phyloP scores from a whole-genome alignment of 2,329 filamentous ascomycete species.

The Paracoccidioides brasiliensis region DNA sequence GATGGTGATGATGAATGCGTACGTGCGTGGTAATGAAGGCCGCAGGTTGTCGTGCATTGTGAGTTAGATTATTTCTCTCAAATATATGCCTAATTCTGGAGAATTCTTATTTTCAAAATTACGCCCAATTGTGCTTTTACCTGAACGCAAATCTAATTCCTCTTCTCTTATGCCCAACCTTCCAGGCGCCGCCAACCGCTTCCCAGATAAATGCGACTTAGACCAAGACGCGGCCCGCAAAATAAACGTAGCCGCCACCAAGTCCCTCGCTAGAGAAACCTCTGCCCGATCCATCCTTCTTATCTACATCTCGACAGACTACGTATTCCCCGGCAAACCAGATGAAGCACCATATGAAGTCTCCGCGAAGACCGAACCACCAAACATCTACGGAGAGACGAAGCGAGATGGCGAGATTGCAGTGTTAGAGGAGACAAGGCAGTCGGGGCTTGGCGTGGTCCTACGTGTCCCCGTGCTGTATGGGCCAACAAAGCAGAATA shows the following conservation, averaged over 20 bases:
- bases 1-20: not conserved
- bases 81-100: not conserved
- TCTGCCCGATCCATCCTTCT: slow-evolving; percentile 38
- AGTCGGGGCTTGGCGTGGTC: slow-evolving; percentile 49
- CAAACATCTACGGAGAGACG: slow-evolving; percentile 69
- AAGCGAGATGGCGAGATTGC: slow-evolving; percentile 59
- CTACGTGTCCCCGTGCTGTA: slow-evolving; percentile 77
- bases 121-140: no score
- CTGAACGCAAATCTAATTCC: not conserved
- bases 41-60: slow-evolving; percentile 73
- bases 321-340: slow-evolving; percentile 62
- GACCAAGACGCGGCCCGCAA: slow-evolving; percentile 61
- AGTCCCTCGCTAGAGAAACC: slow-evolving; percentile 52
- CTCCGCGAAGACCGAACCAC: slow-evolving; percentile 50
- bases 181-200: slow-evolving; percentile 71
- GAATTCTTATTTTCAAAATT: not conserved
- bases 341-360: slow-evolving; percentile 77
- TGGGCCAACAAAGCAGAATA: slow-evolving; percentile 52
- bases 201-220: slow-evolving; percentile 70
- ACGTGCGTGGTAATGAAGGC: slow-evolving; percentile 36
- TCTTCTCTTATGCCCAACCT: slow-evolving; percentile 2
- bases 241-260: slow-evolving; percentile 62
- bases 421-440: slow-evolving; percentile 48
- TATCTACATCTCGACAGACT: slow-evolving; percentile 60
- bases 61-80: slow-evolving; percentile 20